Percentiles rank a stretch among this genome's conserved stretches.
phyloP scores from a whole-genome alignment of 192 early-diverging fungal genomes.

The Coemansia sp. region DNA sequence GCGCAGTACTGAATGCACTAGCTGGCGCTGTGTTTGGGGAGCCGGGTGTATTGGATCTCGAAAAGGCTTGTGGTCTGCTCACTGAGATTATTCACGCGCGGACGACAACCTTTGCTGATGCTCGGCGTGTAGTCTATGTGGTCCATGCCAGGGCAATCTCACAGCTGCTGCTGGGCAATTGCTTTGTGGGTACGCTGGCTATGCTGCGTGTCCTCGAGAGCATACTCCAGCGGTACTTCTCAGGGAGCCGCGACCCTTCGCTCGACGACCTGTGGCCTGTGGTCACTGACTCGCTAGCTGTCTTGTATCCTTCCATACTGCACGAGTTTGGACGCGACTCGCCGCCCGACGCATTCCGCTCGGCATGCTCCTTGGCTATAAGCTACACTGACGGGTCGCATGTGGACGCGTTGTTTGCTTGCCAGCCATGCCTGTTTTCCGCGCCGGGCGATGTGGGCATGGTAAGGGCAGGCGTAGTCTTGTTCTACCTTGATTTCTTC shows the following conservation, averaged over 20 bases:
- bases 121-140: not conserved
- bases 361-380: constrained; percentile 4
- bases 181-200: not conserved
- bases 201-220: not conserved
- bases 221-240: constrained; percentile 15
- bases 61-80: not conserved
- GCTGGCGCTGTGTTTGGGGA: not conserved
- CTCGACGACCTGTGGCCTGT: constrained; percentile 7
- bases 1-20: not conserved
- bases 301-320: constrained; percentile 20
- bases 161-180: too few relatives aligned
- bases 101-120: not conserved
- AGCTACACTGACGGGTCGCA: not conserved
- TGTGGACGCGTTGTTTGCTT: constrained; percentile 12
- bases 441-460: too few relatives aligned
- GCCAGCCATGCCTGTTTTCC: constrained; percentile 25
- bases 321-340: constrained; percentile 3
- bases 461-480: constrained; percentile 3
- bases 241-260: too few relatives aligned
- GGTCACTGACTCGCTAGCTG: constrained; percentile 20
- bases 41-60: too few relatives aligned
- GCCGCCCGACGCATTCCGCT: constrained; percentile 19
- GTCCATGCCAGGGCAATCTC: not conserved
- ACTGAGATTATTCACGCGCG: not conserved
- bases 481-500: constrained; percentile 44